Percentiles rank a stretch among this genome's conserved stretches.
These are phyloP conservation scores for Solanum peruvianum DNA, from an alignment of 257 asterid species.

Conservation along the genomic window DNA sequence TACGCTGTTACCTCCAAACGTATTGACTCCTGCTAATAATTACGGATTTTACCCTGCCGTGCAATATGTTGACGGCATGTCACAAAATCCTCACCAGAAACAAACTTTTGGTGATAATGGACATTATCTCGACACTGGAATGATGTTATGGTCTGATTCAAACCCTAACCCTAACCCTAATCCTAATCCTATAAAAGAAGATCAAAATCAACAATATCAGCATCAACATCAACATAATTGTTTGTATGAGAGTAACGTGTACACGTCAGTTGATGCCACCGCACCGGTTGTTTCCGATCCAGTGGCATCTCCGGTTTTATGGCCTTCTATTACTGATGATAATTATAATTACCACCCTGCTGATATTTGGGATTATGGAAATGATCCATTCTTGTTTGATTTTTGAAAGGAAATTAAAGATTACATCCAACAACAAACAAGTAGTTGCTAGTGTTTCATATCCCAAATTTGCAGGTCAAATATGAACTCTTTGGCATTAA, in stretches of 20 bases:
- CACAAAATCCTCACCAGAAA: slow-evolving; percentile 10
- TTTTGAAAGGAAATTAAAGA: background rate
- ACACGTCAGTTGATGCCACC: slow-evolving; percentile 13
- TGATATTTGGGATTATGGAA: slow-evolving; percentile 53
- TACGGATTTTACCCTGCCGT: slow-evolving; percentile 40
- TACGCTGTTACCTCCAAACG: background rate
- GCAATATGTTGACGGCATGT: slow-evolving; percentile 25
- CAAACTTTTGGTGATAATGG: background rate
- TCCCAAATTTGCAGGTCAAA: background rate
- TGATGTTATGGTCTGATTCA: slow-evolving; percentile 11
- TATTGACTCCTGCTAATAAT: background rate
- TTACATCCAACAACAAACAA: background rate
- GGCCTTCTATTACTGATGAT: slow-evolving; percentile 56
- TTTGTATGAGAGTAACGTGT: slow-evolving; percentile 23
- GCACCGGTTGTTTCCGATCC: slow-evolving; percentile 18
- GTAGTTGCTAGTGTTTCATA: background rate
- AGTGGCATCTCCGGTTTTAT: slow-evolving; percentile 29
- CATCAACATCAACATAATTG: slow-evolving; percentile 6
- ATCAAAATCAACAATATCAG: background rate
- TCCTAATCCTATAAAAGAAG: background rate
- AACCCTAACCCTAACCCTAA: slow-evolving; percentile 29
- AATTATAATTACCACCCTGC: slow-evolving; percentile 40
- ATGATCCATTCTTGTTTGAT: slow-evolving; percentile 62
- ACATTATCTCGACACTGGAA: background rate
- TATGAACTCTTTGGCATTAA: background rate